phyloP scores from a whole-genome alignment of 2,329 filamentous ascomycete genomes.

The Exophiala sp. region DNA sequence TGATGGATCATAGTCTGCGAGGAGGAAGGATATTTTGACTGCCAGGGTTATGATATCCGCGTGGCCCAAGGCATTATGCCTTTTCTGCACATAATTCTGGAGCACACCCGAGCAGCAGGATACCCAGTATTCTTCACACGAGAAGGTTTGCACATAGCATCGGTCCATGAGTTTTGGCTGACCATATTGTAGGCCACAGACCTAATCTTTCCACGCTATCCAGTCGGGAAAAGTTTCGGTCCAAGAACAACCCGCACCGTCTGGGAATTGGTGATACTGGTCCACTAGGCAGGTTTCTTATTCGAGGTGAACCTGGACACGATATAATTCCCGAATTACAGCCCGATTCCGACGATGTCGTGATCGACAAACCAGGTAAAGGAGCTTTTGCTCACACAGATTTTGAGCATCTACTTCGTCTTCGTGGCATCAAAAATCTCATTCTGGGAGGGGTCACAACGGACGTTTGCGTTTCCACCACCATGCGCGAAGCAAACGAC shows the following conservation, averaged over 20 bases:
- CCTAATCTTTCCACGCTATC: constrained; percentile 56
- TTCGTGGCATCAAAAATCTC: constrained; percentile 51
- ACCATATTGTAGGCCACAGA: constrained; percentile 40
- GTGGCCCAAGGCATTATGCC: constrained; percentile 39
- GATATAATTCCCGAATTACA: constrained; percentile 55
- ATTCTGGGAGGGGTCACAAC: constrained; percentile 54
- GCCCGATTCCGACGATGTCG: constrained; percentile 46
- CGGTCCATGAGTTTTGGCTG: not conserved
- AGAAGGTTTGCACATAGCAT: constrained; percentile 35
- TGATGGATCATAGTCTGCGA: constrained; percentile 36
- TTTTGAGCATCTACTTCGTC: constrained; percentile 50
- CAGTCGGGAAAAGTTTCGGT: constrained; percentile 51
- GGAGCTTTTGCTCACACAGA: constrained; percentile 55
- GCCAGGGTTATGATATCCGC: constrained; percentile 44
- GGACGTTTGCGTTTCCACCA: constrained; percentile 54
- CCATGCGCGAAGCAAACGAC: constrained; percentile 56
- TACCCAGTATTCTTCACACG: constrained; percentile 47
- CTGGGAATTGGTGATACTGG: constrained; percentile 53
- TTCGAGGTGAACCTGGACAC: constrained; percentile 57
- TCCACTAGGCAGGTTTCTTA: constrained; percentile 55
- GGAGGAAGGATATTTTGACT: constrained; percentile 44
- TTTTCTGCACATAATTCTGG: constrained; percentile 38
- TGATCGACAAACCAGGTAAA: constrained; percentile 55
- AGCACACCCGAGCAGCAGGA: constrained; percentile 36
- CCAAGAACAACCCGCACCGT: constrained; percentile 49